Percentiles rank a stretch among this genome's conserved stretches.
Evolutionary conservation across 1,284 basidiomycete genomes (phyloP).

Genomic region (Malassezia obtusa): DNA sequence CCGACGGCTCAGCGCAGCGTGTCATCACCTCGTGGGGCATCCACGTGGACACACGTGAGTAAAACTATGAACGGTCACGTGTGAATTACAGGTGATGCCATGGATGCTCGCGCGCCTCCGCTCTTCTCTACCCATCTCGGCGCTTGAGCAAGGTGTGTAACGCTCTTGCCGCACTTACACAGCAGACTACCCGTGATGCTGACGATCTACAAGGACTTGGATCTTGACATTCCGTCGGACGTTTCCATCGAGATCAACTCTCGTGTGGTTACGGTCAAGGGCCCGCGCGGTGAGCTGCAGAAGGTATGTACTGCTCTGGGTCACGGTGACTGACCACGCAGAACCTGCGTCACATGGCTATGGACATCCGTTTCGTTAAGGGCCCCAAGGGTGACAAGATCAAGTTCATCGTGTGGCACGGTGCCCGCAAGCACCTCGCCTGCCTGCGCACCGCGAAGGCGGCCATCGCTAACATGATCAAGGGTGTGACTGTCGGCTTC

Average conservation of each 20-base stretch:
- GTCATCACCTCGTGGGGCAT: too few relatives aligned
- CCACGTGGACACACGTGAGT: background rate
- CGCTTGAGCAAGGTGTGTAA: slow-evolving; percentile 15
- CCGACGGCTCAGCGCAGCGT: background rate
- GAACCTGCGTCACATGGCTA: slow-evolving; percentile 48
- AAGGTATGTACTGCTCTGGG: slow-evolving; percentile 32
- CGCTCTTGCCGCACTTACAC: background rate
- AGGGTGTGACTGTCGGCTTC: slow-evolving; percentile 77
- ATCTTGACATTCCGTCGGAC: slow-evolving; percentile 41
- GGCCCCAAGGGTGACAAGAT: slow-evolving; percentile 59
- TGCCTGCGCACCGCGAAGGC: slow-evolving; percentile 93
- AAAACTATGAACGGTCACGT: slow-evolving; percentile 13
- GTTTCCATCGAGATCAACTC: slow-evolving; percentile 39
- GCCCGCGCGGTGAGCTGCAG: slow-evolving; percentile 44
- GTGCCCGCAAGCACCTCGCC: slow-evolving; percentile 93
- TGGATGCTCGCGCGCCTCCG: background rate
- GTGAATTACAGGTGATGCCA: background rate
- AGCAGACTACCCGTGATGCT: slow-evolving; percentile 29
- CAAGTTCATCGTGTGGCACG: slow-evolving; percentile 93
- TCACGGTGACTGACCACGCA: slow-evolving; percentile 16
- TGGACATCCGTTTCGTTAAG: slow-evolving; percentile 50
- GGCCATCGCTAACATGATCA: slow-evolving; percentile 93
- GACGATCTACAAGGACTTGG: slow-evolving; percentile 48
- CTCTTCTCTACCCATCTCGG: slow-evolving; percentile 18
- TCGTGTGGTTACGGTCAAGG: slow-evolving; percentile 45